Conservation (phyloP, 257 asterid genomes). For the Fraxinus anomala region DNA sequence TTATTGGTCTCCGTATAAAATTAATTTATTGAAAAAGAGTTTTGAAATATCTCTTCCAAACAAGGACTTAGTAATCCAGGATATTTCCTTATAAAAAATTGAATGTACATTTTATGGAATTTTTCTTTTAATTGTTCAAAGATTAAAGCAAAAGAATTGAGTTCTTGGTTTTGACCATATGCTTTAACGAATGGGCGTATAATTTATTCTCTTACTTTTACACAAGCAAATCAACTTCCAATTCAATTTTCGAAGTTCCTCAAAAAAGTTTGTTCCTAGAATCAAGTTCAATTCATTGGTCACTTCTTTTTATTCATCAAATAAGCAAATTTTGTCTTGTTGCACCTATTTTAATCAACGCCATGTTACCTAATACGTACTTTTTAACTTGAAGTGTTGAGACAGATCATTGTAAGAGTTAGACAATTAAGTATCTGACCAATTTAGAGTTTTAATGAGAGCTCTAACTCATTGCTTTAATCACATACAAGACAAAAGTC, state of each 20-base stretch:
- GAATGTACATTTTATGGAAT: neutral
- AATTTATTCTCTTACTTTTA: neutral
- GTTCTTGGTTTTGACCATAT: neutral
- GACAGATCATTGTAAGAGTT: neutral
- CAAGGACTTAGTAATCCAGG: no score
- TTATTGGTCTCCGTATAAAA: no score
- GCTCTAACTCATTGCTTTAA: no score
- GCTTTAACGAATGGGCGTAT: neutral
- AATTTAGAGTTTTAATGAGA: neutral
- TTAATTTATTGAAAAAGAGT: no score
- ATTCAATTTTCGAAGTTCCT: neutral
- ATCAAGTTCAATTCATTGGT: neutral
- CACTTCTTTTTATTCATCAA: neutral
- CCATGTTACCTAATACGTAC: neutral
- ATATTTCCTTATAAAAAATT: neutral
- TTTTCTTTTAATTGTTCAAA: conserved; percentile 1
- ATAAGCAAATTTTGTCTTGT: neutral
- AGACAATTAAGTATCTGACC: neutral
- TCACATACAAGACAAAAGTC: no score
- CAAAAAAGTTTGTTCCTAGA: neutral
- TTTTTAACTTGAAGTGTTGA: neutral
- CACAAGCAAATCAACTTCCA: neutral
- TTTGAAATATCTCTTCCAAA: no score
- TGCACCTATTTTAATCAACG: neutral
- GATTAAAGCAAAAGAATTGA: neutral